Evolutionary conservation across 495 filamentous ascomycete genomes (phyloP).

Genomic region (Aspergillus hancockii): DNA sequence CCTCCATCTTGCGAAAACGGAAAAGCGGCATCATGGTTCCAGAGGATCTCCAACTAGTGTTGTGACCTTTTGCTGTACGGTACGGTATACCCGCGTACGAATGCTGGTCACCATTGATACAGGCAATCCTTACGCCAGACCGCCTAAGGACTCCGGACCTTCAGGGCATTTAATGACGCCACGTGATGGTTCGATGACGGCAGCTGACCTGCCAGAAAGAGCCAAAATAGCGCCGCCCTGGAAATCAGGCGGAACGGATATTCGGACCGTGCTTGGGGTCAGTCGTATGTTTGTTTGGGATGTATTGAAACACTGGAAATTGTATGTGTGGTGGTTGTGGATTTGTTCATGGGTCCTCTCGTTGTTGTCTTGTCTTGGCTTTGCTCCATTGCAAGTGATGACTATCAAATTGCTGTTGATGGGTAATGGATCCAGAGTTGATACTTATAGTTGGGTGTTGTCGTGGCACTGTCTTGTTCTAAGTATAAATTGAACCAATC

Average conservation of each 20-base stretch:
- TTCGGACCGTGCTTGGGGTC: background rate
- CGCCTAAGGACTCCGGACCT: slow-evolving; percentile 10
- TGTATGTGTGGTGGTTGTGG: background rate
- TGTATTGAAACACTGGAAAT: background rate
- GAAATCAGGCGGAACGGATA: slow-evolving; percentile 8
- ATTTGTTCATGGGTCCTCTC: background rate
- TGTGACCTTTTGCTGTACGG: slow-evolving; percentile 20
- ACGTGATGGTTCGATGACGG: slow-evolving; percentile 33
- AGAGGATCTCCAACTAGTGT: slow-evolving; percentile 38
- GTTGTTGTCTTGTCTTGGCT: background rate
- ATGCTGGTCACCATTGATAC: slow-evolving; percentile 22
- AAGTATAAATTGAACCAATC: slow-evolving; percentile 14
- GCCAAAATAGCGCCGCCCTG: slow-evolving; percentile 10
- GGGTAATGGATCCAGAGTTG: background rate
- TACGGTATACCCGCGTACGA: slow-evolving; percentile 20
- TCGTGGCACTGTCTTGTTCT: slow-evolving; percentile 9
- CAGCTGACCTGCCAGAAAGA: slow-evolving; percentile 24
- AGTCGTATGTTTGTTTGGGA: background rate
- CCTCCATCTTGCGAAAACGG: slow-evolving; percentile 25
- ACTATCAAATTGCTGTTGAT: background rate
- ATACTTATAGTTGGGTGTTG: background rate
- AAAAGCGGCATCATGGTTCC: slow-evolving; percentile 25
- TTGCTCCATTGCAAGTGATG: background rate
- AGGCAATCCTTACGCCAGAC: slow-evolving; percentile 12
- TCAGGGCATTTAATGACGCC: slow-evolving; percentile 24